Evolutionary conservation across 2,329 filamentous ascomycete species (phyloP).

Genomic region (Phyllosticta citribraziliensis): DNA sequence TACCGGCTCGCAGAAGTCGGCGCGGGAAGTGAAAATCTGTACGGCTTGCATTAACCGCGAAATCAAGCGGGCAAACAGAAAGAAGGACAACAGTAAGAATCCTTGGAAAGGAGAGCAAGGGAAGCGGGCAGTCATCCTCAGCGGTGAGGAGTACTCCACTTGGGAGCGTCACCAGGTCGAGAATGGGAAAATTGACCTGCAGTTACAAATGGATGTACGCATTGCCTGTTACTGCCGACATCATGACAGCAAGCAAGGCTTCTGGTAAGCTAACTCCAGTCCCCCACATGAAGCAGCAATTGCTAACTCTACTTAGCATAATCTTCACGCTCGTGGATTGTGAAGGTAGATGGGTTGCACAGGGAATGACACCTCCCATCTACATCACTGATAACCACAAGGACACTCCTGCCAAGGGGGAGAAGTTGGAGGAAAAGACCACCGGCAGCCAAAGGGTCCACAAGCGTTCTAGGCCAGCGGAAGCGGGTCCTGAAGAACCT

Average conservation of each 20-base stretch:
- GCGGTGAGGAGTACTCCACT: neutral
- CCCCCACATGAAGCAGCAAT: neutral
- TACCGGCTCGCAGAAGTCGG: no score
- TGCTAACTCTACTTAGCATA: neutral
- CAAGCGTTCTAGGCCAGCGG: no score
- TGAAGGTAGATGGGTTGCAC: neutral
- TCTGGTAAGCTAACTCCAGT: neutral
- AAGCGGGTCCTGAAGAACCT: no score
- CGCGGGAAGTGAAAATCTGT: no score
- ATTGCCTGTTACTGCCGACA: neutral
- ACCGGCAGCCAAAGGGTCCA: no score
- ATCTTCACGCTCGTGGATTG: neutral
- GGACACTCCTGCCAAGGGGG: no score
- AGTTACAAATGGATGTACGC: neutral
- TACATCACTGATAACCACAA: neutral
- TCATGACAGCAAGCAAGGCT: neutral
- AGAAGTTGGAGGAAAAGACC: no score
- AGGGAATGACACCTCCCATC: neutral
- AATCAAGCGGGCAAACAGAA: no score
- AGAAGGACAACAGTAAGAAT: no score
- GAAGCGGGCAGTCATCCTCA: neutral
- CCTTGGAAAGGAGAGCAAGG: no score
- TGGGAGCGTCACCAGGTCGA: neutral
- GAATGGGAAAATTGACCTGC: neutral
- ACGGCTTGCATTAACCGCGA: no score